A percentile compares a stretch with the other conserved stretches of the same genome.
These are phyloP conservation scores for Vicia faba DNA, from an alignment of 306 rosid genomes.

Conservation along the genomic window DNA sequence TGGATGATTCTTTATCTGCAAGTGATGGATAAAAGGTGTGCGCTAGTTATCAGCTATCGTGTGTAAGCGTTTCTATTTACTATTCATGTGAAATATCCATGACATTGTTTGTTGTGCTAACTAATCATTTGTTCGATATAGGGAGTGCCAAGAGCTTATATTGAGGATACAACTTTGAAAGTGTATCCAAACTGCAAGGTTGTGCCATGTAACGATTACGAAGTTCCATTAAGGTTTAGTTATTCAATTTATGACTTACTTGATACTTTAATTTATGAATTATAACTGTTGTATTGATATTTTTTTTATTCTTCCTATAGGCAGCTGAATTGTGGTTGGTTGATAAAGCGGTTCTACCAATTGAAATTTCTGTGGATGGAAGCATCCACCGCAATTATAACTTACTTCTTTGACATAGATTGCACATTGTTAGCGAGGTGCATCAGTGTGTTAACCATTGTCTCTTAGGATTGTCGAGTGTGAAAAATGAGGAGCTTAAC, in stretches of 20 bases:
- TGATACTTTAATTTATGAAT: conserved; percentile 18
- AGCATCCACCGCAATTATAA: conserved; percentile 93
- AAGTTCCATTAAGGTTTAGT: conserved; percentile 78
- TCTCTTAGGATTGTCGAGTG: conserved; percentile 82
- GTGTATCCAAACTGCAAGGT: conserved; percentile 84
- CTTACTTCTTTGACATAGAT: conserved; percentile 85
- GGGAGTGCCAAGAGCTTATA: conserved; percentile 88
- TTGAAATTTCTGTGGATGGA: conserved; percentile 85
- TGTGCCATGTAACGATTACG: conserved; percentile 85
- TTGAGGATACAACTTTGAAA: conserved; percentile 84
- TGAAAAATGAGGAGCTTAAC: conserved; percentile 65
- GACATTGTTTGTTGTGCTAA: conserved; percentile 36
- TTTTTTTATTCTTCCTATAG: conserved; percentile 43
- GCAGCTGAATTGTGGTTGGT: conserved; percentile 93
- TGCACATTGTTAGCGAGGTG: conserved; percentile 90
- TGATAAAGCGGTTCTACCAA: conserved; percentile 91
- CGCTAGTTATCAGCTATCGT: conserved; percentile 83
- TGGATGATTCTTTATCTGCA: conserved; percentile 43
- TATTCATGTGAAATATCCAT: conserved; percentile 22
- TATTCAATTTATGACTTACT: conserved; percentile 20
- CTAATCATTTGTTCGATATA: conserved; percentile 38
- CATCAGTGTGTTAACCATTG: conserved; percentile 75
- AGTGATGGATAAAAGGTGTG: conserved; percentile 70
- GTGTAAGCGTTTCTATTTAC: conserved; percentile 25
- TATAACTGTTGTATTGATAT: conserved; percentile 28